These are phyloP conservation scores for Xylaria sp. DNA, from an alignment of 2,329 filamentous ascomycete species.

Conservation along the genomic window DNA sequence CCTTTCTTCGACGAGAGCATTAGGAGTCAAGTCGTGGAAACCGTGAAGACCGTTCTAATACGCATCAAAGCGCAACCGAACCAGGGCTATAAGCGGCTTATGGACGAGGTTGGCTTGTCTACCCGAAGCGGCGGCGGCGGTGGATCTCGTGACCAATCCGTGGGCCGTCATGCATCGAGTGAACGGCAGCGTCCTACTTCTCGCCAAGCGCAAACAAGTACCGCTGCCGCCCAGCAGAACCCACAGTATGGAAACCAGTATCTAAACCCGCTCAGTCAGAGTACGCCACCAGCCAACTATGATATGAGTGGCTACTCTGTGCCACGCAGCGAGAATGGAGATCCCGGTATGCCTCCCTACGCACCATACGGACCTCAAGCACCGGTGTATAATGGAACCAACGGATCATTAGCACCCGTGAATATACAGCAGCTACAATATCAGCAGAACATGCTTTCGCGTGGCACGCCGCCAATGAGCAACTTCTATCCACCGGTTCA, in stretches of 20 bases:
- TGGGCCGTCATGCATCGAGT: conserved; percentile 56
- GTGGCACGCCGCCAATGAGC: conserved; percentile 63
- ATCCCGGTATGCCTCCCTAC: conserved; percentile 62
- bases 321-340: conserved; percentile 63
- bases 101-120: conserved; percentile 97
- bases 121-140: conserved; percentile 63
- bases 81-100: conserved; percentile 97
- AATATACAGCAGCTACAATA: conserved; percentile 67
- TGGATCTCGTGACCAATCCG: conserved; percentile 57
- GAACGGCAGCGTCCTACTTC: conserved; percentile 67
- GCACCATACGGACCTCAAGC: conserved; percentile 61
- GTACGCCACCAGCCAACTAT: conserved; percentile 55
- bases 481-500: conserved; percentile 68
- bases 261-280: conserved; percentile 61
- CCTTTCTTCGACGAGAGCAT: conserved; percentile 96
- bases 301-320: conserved; percentile 62
- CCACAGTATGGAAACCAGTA: conserved; percentile 60
- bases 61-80: conserved; percentile 92
- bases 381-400: conserved; percentile 61
- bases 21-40: conserved; percentile 87
- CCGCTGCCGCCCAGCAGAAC: conserved; percentile 49
- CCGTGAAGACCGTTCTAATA: conserved; percentile 86
- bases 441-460: conserved; percentile 67
- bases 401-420: conserved; percentile 59
- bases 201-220: conserved; percentile 58